A percentile compares a stretch with the other conserved stretches of the same genome.
phyloP scores from a whole-genome alignment of 495 filamentous ascomycete genomes.

The Chlorociboria aeruginascens region DNA sequence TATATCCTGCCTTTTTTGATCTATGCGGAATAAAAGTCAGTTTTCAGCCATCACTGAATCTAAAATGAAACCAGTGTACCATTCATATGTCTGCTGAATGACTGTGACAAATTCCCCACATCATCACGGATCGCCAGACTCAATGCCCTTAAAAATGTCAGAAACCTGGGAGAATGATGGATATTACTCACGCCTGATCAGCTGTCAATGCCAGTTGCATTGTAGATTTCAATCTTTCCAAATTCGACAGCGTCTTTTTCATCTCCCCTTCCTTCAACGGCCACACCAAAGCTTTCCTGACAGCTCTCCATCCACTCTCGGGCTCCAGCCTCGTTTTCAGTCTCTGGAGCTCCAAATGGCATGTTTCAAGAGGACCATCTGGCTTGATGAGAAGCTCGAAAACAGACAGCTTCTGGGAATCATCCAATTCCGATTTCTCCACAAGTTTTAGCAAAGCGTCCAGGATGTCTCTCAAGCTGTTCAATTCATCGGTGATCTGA shows the following conservation, averaged over 20 bases:
- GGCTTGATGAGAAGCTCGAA: slow-evolving; percentile 3
- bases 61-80: background rate
- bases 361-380: slow-evolving; percentile 1
- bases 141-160: background rate
- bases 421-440: slow-evolving; percentile 3
- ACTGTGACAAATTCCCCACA: slow-evolving; percentile 5
- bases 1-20: slow-evolving; percentile 3
- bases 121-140: slow-evolving; percentile 6
- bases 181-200: slow-evolving; percentile 1
- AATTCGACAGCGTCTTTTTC: background rate
- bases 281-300: slow-evolving; percentile 4
- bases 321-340: slow-evolving; percentile 7
- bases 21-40: background rate
- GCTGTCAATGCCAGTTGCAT: slow-evolving; percentile 8
- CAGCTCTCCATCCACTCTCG: slow-evolving; percentile 7
- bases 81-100: background rate
- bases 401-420: background rate
- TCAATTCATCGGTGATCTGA: slow-evolving; percentile 7
- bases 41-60: background rate
- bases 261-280: slow-evolving; percentile 9
- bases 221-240: slow-evolving; percentile 6
- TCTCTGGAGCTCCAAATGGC: slow-evolving; percentile 1
- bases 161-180: background rate
- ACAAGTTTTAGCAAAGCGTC: slow-evolving; percentile 7
- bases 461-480: background rate